These are phyloP conservation scores for Claviceps maximensis DNA, from an alignment of 2,329 filamentous ascomycete species.

Conservation along the genomic window DNA sequence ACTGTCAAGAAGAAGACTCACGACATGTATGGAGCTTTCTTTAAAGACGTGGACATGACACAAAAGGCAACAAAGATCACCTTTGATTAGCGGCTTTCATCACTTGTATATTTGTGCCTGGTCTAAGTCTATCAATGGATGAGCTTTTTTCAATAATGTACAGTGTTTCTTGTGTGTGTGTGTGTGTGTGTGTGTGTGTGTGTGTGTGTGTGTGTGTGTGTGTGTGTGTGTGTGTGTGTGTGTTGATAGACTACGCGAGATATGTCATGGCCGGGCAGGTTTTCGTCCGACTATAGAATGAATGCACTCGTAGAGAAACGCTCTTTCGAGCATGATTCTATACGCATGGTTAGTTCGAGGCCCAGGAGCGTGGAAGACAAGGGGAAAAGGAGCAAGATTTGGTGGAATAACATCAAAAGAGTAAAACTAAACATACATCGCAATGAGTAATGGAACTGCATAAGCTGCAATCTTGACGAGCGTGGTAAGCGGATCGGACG, in stretches of 20 bases:
- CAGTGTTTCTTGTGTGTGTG: not conserved
- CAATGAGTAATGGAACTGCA: constrained; percentile 36
- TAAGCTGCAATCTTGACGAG: constrained; percentile 36
- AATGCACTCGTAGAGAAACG: constrained; percentile 38
- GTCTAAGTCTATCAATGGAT: not conserved
- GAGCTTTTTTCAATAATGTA: not conserved
- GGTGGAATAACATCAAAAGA: constrained; percentile 1
- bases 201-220: no score
- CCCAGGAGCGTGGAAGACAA: constrained; percentile 12
- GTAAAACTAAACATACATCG: constrained; percentile 41
- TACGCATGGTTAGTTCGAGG: constrained; percentile 6
- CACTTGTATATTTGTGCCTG: not conserved
- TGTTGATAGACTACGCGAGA: no score
- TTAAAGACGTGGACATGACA: constrained; percentile 74
- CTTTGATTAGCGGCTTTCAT: constrained; percentile 48
- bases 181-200: no score
- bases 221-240: no score
- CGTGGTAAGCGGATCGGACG: constrained; percentile 16
- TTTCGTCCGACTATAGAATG: constrained; percentile 25
- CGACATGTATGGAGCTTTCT: constrained; percentile 89
- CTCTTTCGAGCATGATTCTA: constrained; percentile 41
- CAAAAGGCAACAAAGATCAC: constrained; percentile 85
- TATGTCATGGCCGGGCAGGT: constrained; percentile 17
- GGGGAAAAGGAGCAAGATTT: constrained; percentile 3
- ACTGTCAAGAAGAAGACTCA: constrained; percentile 99